Evolutionary conservation across 2,329 filamentous ascomycete species (phyloP), one percentile per base, ranked within the genome.

Genomic region (Aspergillus chevalieri): DNA sequence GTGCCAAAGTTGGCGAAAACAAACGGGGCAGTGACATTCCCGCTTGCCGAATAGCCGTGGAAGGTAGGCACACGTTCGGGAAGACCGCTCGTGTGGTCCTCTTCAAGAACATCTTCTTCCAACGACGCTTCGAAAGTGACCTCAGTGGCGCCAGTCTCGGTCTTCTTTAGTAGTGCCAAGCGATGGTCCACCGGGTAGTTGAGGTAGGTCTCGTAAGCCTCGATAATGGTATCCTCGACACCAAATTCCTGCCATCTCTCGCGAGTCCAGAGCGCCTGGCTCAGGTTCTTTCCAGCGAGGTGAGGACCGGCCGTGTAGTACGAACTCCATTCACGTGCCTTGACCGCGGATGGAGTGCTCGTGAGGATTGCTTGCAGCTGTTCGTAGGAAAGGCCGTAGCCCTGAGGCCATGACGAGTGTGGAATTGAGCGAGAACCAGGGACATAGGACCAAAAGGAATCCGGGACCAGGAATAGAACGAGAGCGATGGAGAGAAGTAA

Each of bases 1-100:
- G 87, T 93, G 47, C 91, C 92, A 62, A 93, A 95, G 69, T 96
- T 96, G 65, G 88, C 89, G 63, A 86, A 97, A 28, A 95, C 87
- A 57, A 88, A 93, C 12, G 83, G 81, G 2, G 83, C 89, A 0
- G 92, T 96, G 44, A 94, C 92, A 66, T 97, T 95, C 24, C 92
- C 92, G 52, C 78, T 91, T 4, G 90, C 90, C 3, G 89, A 95
- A 69, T 96, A 97, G 47, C 92, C 93, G 64, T 97, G 92, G 74
- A 97, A 97, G 0, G 86, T 92, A 1, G 92, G 90, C 21, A 97
- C 79, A 26, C 89, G 78, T 60, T 90, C 80, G 8, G 79, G 70
- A 43, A 89, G 74, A 19, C 83, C 79, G 15, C 84, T 89, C 0
- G 90, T 94, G 3, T 83, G 80, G 65, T 98, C 93, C 47, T 95